These are phyloP conservation scores for Pseudofabraea citricarpa DNA, from an alignment of 2,329 filamentous ascomycete species.

Conservation along the genomic window DNA sequence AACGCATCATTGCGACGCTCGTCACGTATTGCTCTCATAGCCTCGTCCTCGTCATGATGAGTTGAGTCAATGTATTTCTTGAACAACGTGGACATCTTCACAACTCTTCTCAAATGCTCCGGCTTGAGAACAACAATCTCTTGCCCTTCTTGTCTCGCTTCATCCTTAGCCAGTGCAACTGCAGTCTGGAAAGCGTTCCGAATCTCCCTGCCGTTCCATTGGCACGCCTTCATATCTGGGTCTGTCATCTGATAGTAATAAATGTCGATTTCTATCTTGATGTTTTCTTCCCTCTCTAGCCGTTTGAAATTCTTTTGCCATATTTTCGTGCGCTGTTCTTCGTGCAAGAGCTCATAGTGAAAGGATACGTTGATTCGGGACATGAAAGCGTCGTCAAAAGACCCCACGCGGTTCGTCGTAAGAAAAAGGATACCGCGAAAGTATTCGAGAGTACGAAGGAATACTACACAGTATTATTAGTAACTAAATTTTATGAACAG, in stretches of 20 bases:
- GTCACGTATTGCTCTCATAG: neutral
- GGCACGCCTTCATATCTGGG: neutral
- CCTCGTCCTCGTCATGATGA: neutral
- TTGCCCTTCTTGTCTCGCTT: constrained; percentile 5
- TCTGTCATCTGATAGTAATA: neutral
- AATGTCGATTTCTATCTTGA: neutral
- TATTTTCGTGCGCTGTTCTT: constrained; percentile 21
- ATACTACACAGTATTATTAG: constrained; percentile 15
- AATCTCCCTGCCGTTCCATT: constrained; percentile 28
- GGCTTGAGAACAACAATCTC: constrained; percentile 1
- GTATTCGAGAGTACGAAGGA: constrained; percentile 36
- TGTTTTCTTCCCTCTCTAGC: constrained; percentile 9
- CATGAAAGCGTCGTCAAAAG: constrained; percentile 35
- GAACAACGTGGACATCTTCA: constrained; percentile 7
- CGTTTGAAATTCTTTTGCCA: constrained; percentile 24
- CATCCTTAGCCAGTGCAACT: constrained; percentile 22
- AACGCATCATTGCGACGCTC: neutral
- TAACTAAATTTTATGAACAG: neutral
- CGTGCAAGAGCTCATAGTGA: constrained; percentile 23
- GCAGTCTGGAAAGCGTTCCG: constrained; percentile 27
- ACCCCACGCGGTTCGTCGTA: constrained; percentile 35
- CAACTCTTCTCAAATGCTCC: constrained; percentile 7
- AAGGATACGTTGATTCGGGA: constrained; percentile 32
- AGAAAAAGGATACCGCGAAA: constrained; percentile 38
- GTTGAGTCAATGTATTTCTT: constrained; percentile 5